Base-by-base conservation (phyloP, 2,329 filamentous ascomycete species). In the Colletotrichum phormii region DNA sequence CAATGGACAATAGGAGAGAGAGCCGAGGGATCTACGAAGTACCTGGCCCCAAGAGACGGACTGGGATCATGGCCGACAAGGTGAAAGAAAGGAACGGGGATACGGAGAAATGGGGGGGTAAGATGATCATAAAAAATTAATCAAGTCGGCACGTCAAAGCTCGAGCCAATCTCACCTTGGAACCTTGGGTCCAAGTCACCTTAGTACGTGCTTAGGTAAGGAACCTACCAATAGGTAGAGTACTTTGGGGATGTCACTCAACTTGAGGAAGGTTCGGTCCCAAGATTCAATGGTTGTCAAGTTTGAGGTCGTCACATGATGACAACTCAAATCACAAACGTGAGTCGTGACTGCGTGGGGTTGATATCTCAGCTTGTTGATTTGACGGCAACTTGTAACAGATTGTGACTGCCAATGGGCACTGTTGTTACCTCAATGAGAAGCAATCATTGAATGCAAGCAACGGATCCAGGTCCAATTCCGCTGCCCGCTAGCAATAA, bases 1-100 rank as follows among this genome's bases (percentile, higher is more conserved):
- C 71, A 67, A 73, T 67, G 22, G 35, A 33, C 59, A 49, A 31
- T 29, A 24, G n/a, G 33, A 66, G 33, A 66, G 37, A 60, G 54
- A 53, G 26, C 53, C 13, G 22, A 67, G 37, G 29, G 22, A 63
- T 24, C 31, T 33, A 26, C 26, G 26, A 26, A 26, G 26, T 26
- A 15, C 18, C 15, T 12, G 37, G 15, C 15, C 31, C 26, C 46
- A 51, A 33, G 13, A 33, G 29, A 53, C 15, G 3, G 42, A 49
- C 42, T n/a, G 42, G 42, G 42, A 49, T 49, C 42, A 49, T 18
- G 42, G n/a, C 42, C 18, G 42, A 49, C 42, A 49, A 49, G 42
- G 42, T 49, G 18, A 49, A 18, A n/a, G 42, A n/a, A 49, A 49
- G 15, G 18, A 42, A 42, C 37, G 42, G 42, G 42, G 42, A 15